A percentile compares a stretch with the other conserved stretches of the same genome.
Evolutionary conservation across 2,329 filamentous ascomycete species (phyloP).

Genomic region (Botrytis byssoidea): DNA sequence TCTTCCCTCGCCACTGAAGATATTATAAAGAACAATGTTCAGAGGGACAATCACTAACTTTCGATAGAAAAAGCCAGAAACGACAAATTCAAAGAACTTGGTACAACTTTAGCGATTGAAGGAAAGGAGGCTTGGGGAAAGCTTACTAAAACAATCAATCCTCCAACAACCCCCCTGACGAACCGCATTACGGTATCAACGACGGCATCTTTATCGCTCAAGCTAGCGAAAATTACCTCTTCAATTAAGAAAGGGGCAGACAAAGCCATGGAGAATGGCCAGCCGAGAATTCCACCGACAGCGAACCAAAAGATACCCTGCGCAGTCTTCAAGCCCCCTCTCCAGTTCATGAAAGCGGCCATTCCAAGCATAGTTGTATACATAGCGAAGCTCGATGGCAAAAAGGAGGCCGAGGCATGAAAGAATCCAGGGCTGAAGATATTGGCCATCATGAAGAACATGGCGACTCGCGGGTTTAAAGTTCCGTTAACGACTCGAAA

Average conservation of each 20-base stretch:
- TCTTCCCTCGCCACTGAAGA: constrained; percentile 73
- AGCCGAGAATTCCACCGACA: constrained; percentile 79
- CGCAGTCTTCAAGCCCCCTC: constrained; percentile 73
- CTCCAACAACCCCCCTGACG: constrained; percentile 59
- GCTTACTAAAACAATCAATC: constrained; percentile 37
- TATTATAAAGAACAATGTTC: constrained; percentile 95
- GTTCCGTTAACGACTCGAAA: constrained; percentile 74
- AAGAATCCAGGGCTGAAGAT: constrained; percentile 88
- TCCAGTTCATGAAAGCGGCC: constrained; percentile 88
- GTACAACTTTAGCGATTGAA: constrained; percentile 34
- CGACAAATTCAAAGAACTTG: constrained; percentile 64
- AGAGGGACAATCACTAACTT: constrained; percentile 75
- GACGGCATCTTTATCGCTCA: constrained; percentile 58
- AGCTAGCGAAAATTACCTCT: constrained; percentile 60
- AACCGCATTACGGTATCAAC: constrained; percentile 61
- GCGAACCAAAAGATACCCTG: constrained; percentile 90
- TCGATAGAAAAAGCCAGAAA: constrained; percentile 85
- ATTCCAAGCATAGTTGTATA: constrained; percentile 85
- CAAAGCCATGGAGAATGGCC: constrained; percentile 89
- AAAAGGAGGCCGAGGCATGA: constrained; percentile 79
- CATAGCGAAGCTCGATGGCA: constrained; percentile 97
- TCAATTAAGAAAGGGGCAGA: constrained; percentile 78
- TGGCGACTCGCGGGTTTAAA: constrained; percentile 77
- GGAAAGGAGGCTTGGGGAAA: neutral
- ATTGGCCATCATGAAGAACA: constrained; percentile 78